A percentile compares a stretch with the other conserved stretches of the same genome.
Conservation (phyloP, 495 filamentous ascomycete species). For the Xylaria palmicola region DNA sequence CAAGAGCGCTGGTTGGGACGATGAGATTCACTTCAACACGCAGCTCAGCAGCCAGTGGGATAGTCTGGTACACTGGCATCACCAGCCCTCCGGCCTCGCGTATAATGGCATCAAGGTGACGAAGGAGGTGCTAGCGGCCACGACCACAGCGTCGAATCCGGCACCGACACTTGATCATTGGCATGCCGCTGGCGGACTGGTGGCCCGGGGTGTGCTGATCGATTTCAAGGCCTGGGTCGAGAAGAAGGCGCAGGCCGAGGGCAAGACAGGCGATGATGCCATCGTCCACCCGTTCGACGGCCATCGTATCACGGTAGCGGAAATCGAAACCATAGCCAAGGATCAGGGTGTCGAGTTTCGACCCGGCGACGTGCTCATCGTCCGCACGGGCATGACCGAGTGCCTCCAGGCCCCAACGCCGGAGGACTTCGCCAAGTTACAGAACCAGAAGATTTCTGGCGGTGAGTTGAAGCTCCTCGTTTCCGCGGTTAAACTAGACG, state of each 20-base stretch:
- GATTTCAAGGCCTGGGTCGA: slow-evolving; percentile 50
- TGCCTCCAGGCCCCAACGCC: slow-evolving; percentile 46
- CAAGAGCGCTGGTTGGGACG: slow-evolving; percentile 37
- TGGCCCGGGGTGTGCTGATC: slow-evolving; percentile 58
- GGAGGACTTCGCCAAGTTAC: slow-evolving; percentile 49
- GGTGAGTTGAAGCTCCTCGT: neutral
- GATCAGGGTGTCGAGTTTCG: slow-evolving; percentile 58
- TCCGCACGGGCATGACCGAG: slow-evolving; percentile 66
- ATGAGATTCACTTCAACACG: slow-evolving; percentile 70
- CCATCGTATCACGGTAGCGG: slow-evolving; percentile 58
- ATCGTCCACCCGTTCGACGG: slow-evolving; percentile 56
- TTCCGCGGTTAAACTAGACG: neutral
- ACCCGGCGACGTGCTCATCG: slow-evolving; percentile 61
- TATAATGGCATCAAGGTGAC: slow-evolving; percentile 54
- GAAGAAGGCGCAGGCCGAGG: slow-evolving; percentile 40
- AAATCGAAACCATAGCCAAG: slow-evolving; percentile 58
- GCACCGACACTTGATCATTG: slow-evolving; percentile 44
- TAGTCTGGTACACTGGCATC: slow-evolving; percentile 63
- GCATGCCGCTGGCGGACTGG: slow-evolving; percentile 49
- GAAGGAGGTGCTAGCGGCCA: slow-evolving; percentile 25
- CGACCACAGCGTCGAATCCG: slow-evolving; percentile 26
- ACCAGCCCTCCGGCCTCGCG: slow-evolving; percentile 43
- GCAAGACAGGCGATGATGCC: slow-evolving; percentile 23
- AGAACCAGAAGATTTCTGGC: slow-evolving; percentile 27
- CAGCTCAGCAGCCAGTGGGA: slow-evolving; percentile 80